A percentile compares a stretch with the other conserved stretches of the same genome.
Conservation (phyloP, 129 eudicot species). For the Dittrichia graveolens region DNA sequence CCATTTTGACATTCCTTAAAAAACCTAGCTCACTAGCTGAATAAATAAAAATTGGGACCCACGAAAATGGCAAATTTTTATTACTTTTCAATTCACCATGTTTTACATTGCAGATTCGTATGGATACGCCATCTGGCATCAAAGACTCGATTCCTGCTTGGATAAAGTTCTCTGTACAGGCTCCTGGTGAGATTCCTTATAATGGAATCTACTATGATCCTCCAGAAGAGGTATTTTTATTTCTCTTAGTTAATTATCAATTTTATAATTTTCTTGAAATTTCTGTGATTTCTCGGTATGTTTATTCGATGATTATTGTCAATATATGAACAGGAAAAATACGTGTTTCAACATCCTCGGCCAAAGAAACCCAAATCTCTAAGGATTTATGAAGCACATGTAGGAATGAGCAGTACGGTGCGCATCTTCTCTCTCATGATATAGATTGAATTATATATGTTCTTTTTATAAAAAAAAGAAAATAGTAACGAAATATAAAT, state of each 20-base stretch:
- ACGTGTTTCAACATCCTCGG: constrained; percentile 83
- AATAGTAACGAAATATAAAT: no score
- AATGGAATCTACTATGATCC: constrained; percentile 98
- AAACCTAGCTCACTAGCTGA: no score
- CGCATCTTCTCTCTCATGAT: constrained; percentile 39
- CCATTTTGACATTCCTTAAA: background rate
- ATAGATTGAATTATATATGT: constrained; percentile 20
- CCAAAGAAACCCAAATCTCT: constrained; percentile 90
- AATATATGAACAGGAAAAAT: constrained; percentile 64
- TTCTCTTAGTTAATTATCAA: background rate
- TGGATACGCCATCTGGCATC: constrained; percentile 96
- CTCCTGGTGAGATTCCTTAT: constrained; percentile 94
- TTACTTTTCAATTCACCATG: background rate
- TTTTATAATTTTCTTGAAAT: background rate
- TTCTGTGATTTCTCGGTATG: constrained; percentile 1
- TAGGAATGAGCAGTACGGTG: constrained; percentile 99
- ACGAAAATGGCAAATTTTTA: background rate
- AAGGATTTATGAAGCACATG: constrained; percentile 91
- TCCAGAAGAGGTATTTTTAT: constrained; percentile 81
- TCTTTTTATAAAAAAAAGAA: background rate
- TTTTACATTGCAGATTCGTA: constrained; percentile 64
- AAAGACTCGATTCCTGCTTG: constrained; percentile 99
- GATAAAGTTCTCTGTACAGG: constrained; percentile 94
- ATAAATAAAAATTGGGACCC: constrained; percentile 19
- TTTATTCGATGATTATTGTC: constrained; percentile 12